A percentile compares a stretch with the other conserved stretches of the same genome.
Evolutionary conservation across 2,329 filamentous ascomycete species (phyloP).

Genomic region (Verticillium tricorpus): DNA sequence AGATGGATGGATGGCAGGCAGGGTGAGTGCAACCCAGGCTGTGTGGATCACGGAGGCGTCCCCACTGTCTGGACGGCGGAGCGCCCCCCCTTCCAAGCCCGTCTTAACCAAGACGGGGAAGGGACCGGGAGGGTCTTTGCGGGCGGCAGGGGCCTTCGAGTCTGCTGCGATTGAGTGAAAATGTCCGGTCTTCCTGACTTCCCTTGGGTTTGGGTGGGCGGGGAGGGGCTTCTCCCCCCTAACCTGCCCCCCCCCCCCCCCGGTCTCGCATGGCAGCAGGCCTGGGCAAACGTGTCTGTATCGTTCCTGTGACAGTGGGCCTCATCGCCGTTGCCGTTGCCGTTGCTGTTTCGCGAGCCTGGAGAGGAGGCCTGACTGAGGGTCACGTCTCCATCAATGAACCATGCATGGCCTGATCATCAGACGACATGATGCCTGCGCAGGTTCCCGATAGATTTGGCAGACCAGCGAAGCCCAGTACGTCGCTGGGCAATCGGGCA

Average conservation of each 20-base stretch:
- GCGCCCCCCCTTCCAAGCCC: not conserved
- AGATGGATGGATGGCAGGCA: not conserved
- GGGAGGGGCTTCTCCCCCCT: not conserved
- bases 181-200: not conserved
- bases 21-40: not conserved
- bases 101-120: not conserved
- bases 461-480: no score
- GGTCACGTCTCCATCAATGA: not conserved
- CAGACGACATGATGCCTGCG: not conserved
- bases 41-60: not conserved
- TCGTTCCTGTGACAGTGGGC: not conserved
- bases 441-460: not conserved
- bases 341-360: not conserved
- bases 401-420: not conserved
- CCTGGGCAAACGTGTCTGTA: not conserved
- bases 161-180: not conserved
- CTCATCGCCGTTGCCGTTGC: not conserved
- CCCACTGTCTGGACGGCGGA: not conserved
- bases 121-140: not conserved
- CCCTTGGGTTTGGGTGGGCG: not conserved
- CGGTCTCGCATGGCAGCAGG: not conserved
- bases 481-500: no score
- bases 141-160: not conserved
- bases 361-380: not conserved
- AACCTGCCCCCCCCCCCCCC: not conserved